Percentiles rank a stretch among this genome's conserved stretches.
phyloP scores from a whole-genome alignment of 2,329 filamentous ascomycete species.

The Xylariaceae sp. region DNA sequence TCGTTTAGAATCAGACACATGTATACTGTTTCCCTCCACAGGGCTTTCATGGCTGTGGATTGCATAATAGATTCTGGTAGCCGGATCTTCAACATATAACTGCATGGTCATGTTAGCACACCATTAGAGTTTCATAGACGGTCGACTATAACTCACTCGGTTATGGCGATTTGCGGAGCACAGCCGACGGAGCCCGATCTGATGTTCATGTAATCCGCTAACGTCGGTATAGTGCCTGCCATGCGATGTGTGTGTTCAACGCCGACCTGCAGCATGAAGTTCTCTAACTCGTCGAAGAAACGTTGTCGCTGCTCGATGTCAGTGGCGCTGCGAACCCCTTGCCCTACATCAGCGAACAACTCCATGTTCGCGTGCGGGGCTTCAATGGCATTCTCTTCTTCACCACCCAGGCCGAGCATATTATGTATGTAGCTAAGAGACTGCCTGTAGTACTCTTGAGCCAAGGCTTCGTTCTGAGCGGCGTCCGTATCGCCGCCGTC shows the following conservation, averaged over 20 bases:
- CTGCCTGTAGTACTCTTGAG: slow-evolving; percentile 27
- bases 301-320: slow-evolving; percentile 24
- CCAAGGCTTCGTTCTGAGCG: slow-evolving; percentile 25
- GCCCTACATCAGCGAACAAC: slow-evolving; percentile 26
- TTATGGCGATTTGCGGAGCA: slow-evolving; percentile 27
- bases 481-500: slow-evolving; percentile 32
- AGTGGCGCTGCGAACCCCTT: slow-evolving; percentile 17
- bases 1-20: slow-evolving; percentile 29
- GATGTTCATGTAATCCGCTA: slow-evolving; percentile 26
- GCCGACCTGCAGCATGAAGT: slow-evolving; percentile 28
- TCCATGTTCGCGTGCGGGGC: slow-evolving; percentile 24
- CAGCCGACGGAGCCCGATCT: slow-evolving; percentile 28
- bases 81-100: slow-evolving; percentile 26
- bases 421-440: slow-evolving; percentile 29
- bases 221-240: slow-evolving; percentile 24
- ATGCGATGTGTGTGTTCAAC: slow-evolving; percentile 26
- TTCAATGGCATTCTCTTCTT: slow-evolving; percentile 7
- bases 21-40: slow-evolving; percentile 25
- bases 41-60: slow-evolving; percentile 21
- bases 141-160: slow-evolving; percentile 21
- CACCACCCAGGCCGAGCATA: slow-evolving; percentile 23
- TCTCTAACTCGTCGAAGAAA: slow-evolving; percentile 27
- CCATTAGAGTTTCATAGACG: no score
- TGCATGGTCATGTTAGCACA: slow-evolving; percentile 11
- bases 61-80: slow-evolving; percentile 26